A percentile compares a stretch with the other conserved stretches of the same genome.
Conservation (phyloP, 2,329 filamentous ascomycete species). For the Podosphaera aphanis region DNA sequence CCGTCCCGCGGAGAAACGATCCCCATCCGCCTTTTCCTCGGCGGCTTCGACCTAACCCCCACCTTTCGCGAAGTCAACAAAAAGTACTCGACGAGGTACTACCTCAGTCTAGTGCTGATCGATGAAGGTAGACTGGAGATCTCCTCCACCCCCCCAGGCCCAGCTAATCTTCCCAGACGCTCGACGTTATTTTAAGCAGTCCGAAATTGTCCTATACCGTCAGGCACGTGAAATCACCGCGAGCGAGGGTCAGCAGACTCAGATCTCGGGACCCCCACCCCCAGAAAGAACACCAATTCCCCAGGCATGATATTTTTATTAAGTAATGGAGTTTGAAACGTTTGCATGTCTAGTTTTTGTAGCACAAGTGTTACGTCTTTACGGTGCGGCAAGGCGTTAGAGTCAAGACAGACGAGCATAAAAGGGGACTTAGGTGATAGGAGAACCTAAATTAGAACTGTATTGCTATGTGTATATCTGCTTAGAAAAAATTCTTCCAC, state of each 20-base stretch:
- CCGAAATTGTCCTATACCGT: conserved; percentile 87
- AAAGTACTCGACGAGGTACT: conserved; percentile 97
- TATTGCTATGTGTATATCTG: conserved; percentile 1
- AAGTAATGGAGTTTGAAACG: neutral
- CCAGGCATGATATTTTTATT: conserved; percentile 3
- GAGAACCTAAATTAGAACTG: neutral
- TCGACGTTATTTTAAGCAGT: conserved; percentile 95
- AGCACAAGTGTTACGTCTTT: neutral
- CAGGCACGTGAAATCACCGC: conserved; percentile 39
- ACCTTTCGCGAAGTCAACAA: conserved; percentile 99
- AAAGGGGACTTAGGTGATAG: neutral
- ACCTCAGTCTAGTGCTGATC: conserved; percentile 84
- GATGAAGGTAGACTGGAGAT: conserved; percentile 45
- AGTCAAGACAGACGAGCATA: neutral
- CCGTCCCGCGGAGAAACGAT: conserved; percentile 84
- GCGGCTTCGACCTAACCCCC: conserved; percentile 88
- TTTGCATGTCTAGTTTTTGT: neutral
- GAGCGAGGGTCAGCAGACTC: conserved; percentile 15
- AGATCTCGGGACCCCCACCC: conserved; percentile 15
- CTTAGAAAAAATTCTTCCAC: neutral
- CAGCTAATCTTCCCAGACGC: conserved; percentile 37
- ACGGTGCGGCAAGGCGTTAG: neutral
- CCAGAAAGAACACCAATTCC: conserved; percentile 11
- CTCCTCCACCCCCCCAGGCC: neutral
- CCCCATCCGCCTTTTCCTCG: conserved; percentile 86